Evolutionary conservation across 192 early-diverging fungal species (phyloP), one percentile per base, ranked within the genome.

Genomic region (Gaertneriomyces semiglobifer): DNA sequence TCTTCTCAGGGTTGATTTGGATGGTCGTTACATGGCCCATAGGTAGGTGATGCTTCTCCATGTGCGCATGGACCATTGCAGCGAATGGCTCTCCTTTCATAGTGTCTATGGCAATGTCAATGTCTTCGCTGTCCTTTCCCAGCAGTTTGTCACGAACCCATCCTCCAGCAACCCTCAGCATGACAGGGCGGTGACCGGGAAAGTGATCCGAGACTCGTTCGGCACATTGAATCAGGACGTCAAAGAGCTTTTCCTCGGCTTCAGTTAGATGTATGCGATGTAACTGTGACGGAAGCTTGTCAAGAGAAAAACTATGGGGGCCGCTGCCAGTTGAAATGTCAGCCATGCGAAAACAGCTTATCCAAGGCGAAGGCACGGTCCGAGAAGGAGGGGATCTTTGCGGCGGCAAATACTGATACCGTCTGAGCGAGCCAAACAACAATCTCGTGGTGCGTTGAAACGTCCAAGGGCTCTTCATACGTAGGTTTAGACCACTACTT

Each of bases 131-230:
- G 33, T 89, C 84, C 44, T 80, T 79, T 4, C 91, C 92, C 3
- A 99, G 85, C 70, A 91, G 88, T 79, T 99, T 99, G 75, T 99
- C 97, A 60, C 97, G 85, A 47, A 99, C 97, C 97, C 95, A 99
- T 9, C 97, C 97, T 52, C 97, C 97, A 33, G 95, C 94, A 47
- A 99, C 92, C 14, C 96, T 83, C 51, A 96, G 83, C 20, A 84
- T 77, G 62, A 91, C 71, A 58, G 71, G 40, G 81, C 83, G 41
- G 78, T 63, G 38, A 5, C 72, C 72, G 11, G 84, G 77, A 39
- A 80, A 65, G 38, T 72, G 25, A 25, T 72, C 58, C 54, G 80
- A 74, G 51, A 92, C 66, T 41, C 81, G 61, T 7, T 82, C 69
- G 3, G 88, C 84, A 5, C 90, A 89, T 6, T 71, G 70, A 19